phyloP scores from a whole-genome alignment of 2,329 filamentous ascomycete species.

The Aspergillus luchuensis region DNA sequence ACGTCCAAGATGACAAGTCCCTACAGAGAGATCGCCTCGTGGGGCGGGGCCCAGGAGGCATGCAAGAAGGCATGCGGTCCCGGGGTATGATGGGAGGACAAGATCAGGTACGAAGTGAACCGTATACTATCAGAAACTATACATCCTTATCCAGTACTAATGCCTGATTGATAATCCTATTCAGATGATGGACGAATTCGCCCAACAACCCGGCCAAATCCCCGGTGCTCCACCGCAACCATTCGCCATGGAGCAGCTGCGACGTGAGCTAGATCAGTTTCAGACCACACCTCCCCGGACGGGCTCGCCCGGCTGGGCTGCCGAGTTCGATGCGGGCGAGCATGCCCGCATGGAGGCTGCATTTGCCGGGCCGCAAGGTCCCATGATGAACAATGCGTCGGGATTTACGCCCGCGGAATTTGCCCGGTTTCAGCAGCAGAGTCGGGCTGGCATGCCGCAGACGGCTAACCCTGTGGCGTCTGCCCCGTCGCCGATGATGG shows the following conservation, averaged over 20 bases:
- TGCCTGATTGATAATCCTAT: conserved; percentile 30
- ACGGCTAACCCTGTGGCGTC: conserved; percentile 60
- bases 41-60: conserved; percentile 69
- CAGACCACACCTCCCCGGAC: conserved; percentile 53
- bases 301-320: conserved; percentile 62
- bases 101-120: conserved; percentile 61
- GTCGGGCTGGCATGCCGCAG: conserved; percentile 59
- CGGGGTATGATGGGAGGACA: conserved; percentile 68
- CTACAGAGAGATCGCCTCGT: conserved; percentile 87
- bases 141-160: conserved; percentile 5
- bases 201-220: conserved; percentile 72
- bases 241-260: conserved; percentile 68
- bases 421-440: conserved; percentile 77
- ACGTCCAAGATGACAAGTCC: conserved; percentile 93
- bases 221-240: conserved; percentile 57
- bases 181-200: conserved; percentile 90
- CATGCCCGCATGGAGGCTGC: conserved; percentile 72
- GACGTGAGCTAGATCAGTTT: conserved; percentile 60
- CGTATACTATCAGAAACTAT: neutral
- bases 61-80: conserved; percentile 77
- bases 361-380: conserved; percentile 57
- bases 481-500: conserved; percentile 63
- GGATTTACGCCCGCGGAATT: conserved; percentile 84
- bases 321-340: conserved; percentile 64
- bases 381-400: conserved; percentile 50